Evolutionary conservation across 192 early-diverging fungal species (phyloP).

Genomic region (Coemansia javaensis): DNA sequence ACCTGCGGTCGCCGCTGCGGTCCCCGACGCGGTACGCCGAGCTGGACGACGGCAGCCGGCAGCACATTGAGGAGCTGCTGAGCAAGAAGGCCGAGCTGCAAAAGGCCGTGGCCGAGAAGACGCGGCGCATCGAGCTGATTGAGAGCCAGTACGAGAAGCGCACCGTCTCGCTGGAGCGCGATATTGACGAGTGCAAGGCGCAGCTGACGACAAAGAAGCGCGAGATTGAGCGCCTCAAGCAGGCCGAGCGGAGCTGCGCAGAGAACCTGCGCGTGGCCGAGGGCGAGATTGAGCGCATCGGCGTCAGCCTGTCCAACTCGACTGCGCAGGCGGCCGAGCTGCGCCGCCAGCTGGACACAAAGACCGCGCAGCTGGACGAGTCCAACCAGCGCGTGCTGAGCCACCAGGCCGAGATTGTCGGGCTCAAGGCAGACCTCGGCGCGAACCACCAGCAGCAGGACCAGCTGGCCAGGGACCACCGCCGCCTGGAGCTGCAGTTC

Average conservation of each 20-base stretch:
- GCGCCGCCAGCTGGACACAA: conserved; percentile 30
- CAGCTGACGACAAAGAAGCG: conserved; percentile 44
- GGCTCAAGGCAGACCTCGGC: conserved; percentile 17
- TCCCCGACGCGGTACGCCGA: conserved; percentile 23
- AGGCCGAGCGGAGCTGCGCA: conserved; percentile 7
- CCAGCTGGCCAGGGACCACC: conserved; percentile 18
- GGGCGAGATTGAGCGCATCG: conserved; percentile 28
- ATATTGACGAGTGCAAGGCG: conserved; percentile 35
- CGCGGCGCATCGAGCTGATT: conserved; percentile 24
- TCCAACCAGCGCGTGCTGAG: conserved; percentile 20
- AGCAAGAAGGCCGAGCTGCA: conserved; percentile 31
- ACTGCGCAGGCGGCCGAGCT: conserved; percentile 20
- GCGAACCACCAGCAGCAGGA: conserved; percentile 30
- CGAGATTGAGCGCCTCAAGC: conserved; percentile 41
- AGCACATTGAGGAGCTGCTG: conserved; percentile 17
- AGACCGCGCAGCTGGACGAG: conserved; percentile 9
- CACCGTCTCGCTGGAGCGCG: conserved; percentile 15
- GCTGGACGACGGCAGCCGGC: conserved; percentile 7
- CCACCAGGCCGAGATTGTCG: conserved; percentile 25
- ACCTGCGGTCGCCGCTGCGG: conserved; percentile 4
- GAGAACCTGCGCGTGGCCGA: conserved; percentile 30
- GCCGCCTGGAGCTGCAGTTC: conserved; percentile 19
- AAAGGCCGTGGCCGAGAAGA: conserved; percentile 15
- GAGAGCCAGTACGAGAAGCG: conserved; percentile 31
- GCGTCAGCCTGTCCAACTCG: conserved; percentile 25